Evolutionary conservation across 257 asterid species (phyloP), one percentile per base, ranked within the genome.

Genomic region (Fraxinus quadrangulata): DNA sequence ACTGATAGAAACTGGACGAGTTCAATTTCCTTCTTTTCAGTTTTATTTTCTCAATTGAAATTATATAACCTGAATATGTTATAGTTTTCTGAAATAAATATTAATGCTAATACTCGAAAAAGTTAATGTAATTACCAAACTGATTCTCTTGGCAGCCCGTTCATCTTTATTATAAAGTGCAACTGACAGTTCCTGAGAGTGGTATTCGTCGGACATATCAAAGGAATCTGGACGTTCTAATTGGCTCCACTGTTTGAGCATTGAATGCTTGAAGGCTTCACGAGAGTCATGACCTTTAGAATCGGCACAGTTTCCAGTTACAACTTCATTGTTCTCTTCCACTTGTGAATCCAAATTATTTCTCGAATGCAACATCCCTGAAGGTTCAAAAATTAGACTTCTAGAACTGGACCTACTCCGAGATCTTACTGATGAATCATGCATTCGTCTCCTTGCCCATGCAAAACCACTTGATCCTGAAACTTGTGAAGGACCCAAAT

Each of bases 401-500:
- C 97, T 92, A 8, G 98, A 89, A 79, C 97, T 92, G 47, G 97
- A 91, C 88, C 92, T 86, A 84, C 96, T 96, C 39, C 90, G 79
- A 42, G 97, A 90, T 83, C 94, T 88, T 45, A 89, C 75, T 12
- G 97, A 89, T 12, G 96, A 80, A 65, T 90, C 97, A 8, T 85
- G 88, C 77, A 78, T 75, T 75, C 90, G 85, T 77, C 92, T 85
- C 83, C 83, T 92, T 0, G 97, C 99, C 99, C 98, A 93, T 9
- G 99, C 97, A 77, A 96, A 96, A 37, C 97, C 98, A 72, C 97
- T 96, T 14, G 98, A 93, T 72, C 95, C 98, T 9, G 97, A 85
- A 36, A 92, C 95, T 78, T 93, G 98, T 75, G 93, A 78, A 66
- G 97, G 97, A 16, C 98, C 98, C 0, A 92, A 82, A 81, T 77